Evolutionary conservation across 495 filamentous ascomycete genomes (phyloP), one percentile per base, ranked within the genome.

Genomic region (Xeromyces bisporus): DNA sequence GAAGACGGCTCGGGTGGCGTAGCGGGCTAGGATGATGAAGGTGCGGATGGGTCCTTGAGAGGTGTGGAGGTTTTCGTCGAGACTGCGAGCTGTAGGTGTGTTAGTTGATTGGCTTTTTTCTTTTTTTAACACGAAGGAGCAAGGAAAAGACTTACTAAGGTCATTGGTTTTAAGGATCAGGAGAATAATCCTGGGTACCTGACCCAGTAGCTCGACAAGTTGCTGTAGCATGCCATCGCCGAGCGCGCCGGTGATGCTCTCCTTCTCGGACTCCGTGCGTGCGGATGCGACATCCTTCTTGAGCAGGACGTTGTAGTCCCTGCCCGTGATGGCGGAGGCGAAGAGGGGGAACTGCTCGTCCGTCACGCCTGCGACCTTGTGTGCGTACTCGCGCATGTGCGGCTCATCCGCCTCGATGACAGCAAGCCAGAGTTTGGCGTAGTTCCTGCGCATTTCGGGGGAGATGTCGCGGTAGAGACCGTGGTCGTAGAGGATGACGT

Each of bases 81-180:
- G 68, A 38, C 78, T 87, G 37, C 91, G 74, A 4, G 11, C 7
- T 35, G 24, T 23, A 31, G 7, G 29, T 12, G 24, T 32, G 21
- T 10, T 13, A 18, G 32, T 23, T 29, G 7, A 31, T 25, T 10
- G 17, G 11, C 8, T 15, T 15, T 11, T 7, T 6, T 7, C 13
- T 8, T 21, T 21, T 9, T 21, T 5, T 21, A 21, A 5, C 4
- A 21, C 12, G 11, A n/a, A 26, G 11, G 4, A 4, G n/a, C 6
- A 26, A 11, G 25, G 26, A 0, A 30, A 31, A 15, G 13, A 54
- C 69, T 45, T 62, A 75, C 70, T 99, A 24, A 99, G 58, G 52
- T 99, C 91, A 49, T 99, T 99, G 1, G 91, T 99, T 57, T 99
- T 99, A 32, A 99, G 66, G 41, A 99, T 94, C 3, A 99, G 61